phyloP scores from a whole-genome alignment of 371 early-diverging fungal species.

The Catenaria anguillulae region DNA sequence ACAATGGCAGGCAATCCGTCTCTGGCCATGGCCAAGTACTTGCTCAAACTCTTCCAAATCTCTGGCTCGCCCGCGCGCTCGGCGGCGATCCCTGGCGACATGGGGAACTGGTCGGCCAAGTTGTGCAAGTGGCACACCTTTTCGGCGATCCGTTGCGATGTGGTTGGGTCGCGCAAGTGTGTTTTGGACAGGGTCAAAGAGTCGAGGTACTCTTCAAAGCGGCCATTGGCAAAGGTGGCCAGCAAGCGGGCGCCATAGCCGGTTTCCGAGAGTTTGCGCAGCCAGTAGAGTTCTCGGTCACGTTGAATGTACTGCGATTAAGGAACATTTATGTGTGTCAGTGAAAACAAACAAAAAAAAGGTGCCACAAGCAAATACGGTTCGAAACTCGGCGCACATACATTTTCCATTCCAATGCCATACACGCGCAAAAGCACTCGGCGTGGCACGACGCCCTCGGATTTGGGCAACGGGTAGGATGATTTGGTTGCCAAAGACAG shows the following conservation, averaged over 20 bases:
- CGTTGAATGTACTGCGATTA: conserved; percentile 41
- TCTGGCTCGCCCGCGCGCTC: conserved; percentile 6
- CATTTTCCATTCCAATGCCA: conserved; percentile 41
- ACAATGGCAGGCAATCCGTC: conserved; percentile 18
- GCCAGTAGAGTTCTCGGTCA: conserved; percentile 61
- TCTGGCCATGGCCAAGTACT: conserved; percentile 40
- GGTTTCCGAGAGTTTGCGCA: conserved; percentile 46
- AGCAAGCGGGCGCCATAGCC: conserved; percentile 62
- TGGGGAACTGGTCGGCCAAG: conserved; percentile 45
- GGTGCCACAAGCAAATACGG: not conserved
- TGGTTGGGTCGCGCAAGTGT: conserved; percentile 46
- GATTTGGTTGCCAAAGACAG: conserved; percentile 26
- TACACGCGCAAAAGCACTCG: conserved; percentile 54
- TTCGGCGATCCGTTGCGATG: conserved; percentile 56
- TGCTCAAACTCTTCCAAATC: conserved; percentile 48
- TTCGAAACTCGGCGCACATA: not conserved
- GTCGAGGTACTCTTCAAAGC: conserved; percentile 71
- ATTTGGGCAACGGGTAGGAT: not conserved
- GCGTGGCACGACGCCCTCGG: not conserved
- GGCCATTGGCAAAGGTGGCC: conserved; percentile 75
- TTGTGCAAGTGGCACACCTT: conserved; percentile 58
- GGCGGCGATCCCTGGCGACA: conserved; percentile 16
- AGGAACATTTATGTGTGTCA: not conserved
- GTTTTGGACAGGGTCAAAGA: conserved; percentile 49
- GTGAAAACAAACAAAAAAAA: conserved; percentile 13